Base-by-base conservation (phyloP, 352 stramenopile genomes). In the Phytophthora chlamydospora region DNA sequence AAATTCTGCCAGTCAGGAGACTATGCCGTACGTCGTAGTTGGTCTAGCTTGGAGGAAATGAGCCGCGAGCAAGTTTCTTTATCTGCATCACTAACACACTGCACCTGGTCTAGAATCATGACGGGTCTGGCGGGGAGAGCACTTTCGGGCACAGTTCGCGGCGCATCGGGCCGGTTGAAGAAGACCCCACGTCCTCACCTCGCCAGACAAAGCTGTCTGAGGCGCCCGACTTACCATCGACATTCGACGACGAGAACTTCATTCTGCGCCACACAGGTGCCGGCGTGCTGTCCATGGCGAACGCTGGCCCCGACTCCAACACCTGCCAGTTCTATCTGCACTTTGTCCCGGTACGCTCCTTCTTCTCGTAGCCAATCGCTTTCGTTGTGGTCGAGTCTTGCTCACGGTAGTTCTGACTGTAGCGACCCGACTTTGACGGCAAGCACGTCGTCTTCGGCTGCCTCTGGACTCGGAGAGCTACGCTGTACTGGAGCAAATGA, bases 181-280 rank as follows among this genome's bases (percentile, higher is more conserved):
- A 69, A 43, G 34, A 45, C 34, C 29, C 53, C 2, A 27, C 38
- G 4, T 58, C 60, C 12, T 29, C 47, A n/a, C 31, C 13, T 31
- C 33, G 33, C 38, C 21, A 24, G 38, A n/a, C 8, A 53, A 52
- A 19, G 3, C 33, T 19, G 4, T 12, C 49, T 24, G 83, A 54
- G 17, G 42, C 46, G 13, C 73, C 58, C 16, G 6, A 27, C 33
- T 16, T 16, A 34, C 42, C 56, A 16, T 63, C 51, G 32, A 59
- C 50, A 5, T 99, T 99, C 75, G 62, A 73, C 3, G 96, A 99
- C 73, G 90, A 98, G 69, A 98, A 98, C 68, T 99, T 99, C 62
- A 78, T 90, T 48, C 76, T 98, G 8, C 66, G 62, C 24, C 97
- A 99, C 77, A 81, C 76, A 27, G 78, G 85, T 4, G 64, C 85